Base-by-base conservation (phyloP, 2,329 filamentous ascomycete genomes). In the Dothiorella sarmentorum region DNA sequence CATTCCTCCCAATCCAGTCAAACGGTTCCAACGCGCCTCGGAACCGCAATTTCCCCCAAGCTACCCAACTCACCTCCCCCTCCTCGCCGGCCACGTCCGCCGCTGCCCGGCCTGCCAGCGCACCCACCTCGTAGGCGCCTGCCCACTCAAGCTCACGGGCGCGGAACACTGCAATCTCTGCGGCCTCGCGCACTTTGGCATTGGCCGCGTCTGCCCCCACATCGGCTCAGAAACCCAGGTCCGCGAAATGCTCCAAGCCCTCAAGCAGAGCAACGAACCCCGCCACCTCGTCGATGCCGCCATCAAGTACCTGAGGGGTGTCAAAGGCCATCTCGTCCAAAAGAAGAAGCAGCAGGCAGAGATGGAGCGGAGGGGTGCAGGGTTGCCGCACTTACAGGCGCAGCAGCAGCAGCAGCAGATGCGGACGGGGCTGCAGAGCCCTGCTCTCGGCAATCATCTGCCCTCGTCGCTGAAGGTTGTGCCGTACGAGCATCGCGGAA, bases 91-190 rank as follows among this genome's bases (percentile, higher is more conserved):
- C 56, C 64, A 65, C 18, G 57, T 59, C 9, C 59, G 55, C 10
- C 37, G 64, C 18, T 89, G 86, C 64, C 68, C 75, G 2, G 82
- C 80, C 11, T 89, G 86, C 69, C 69, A 71, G 35, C 72, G 75
- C 20, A 60, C 65, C n/a, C 86, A 89, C 67, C 69, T 75, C 1
- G 67, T 73, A 11, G 85, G 85, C n/a, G 76, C 78, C 40, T 89
- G 86, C 66, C 81, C 81, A 9, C 72, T 88, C 29, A 86, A 85
- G 67, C 63, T 77, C 4, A 80, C 81, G 7, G 83, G 83, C 2
- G 75, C 80, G 2, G 85, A 88, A 65, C 72, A 80, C 63, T 90
- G 87, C 69, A 80, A 80, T 6, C 76, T 88, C 6, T 89, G 87
- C 61, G 85, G 85, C 15, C 77, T 84, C 20, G 82, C 83, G 1